phyloP scores from a whole-genome alignment of 345 rosid species.

The Lepidium sativum region DNA sequence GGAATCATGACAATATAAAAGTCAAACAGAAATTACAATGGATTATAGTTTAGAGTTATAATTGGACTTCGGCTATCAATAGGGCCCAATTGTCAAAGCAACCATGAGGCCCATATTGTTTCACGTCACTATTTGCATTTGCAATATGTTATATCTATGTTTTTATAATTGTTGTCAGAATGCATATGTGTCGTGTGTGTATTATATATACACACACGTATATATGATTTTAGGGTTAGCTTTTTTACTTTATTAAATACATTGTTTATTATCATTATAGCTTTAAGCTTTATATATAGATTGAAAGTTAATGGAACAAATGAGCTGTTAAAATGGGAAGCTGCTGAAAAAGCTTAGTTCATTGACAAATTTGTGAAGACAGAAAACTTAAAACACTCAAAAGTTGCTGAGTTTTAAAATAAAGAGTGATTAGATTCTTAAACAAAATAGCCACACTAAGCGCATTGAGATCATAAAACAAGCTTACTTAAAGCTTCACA shows the following conservation, averaged over 20 bases:
- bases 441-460: slow-evolving; percentile 14
- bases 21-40: neutral
- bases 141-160: neutral
- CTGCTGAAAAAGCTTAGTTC: neutral
- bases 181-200: neutral
- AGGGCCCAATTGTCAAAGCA: neutral
- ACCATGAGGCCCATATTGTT: too few species aligned
- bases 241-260: neutral
- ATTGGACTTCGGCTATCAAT: neutral
- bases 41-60: neutral
- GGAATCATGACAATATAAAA: neutral
- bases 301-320: neutral
- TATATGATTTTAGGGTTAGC: neutral
- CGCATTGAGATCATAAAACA: slow-evolving; percentile 14
- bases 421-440: slow-evolving; percentile 1
- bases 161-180: neutral
- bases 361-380: neutral
- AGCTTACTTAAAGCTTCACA: slow-evolving; percentile 10
- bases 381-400: neutral
- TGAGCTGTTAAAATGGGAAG: neutral
- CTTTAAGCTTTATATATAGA: neutral
- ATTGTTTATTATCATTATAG: neutral
- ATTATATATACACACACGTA: neutral
- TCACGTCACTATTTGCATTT: neutral
- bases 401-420: neutral